Evolutionary conservation across 2,329 filamentous ascomycete genomes (phyloP), one percentile per base, ranked within the genome.

Genomic region (Exophiala xenobiotica): DNA sequence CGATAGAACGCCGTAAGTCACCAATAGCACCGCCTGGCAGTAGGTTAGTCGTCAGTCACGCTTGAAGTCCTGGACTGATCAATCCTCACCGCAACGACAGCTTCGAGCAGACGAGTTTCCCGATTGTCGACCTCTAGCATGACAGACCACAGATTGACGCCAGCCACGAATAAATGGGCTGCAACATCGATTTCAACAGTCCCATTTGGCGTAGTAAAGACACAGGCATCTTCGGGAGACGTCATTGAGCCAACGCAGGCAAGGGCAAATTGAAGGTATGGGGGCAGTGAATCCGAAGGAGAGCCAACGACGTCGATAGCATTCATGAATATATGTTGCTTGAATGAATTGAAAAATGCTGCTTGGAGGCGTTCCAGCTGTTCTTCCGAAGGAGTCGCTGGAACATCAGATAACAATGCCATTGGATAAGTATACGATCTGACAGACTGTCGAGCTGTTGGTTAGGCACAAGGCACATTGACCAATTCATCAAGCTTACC

Each of bases 351-450:
- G 16, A 46, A 50, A 22, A 50, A 50, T 7, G 20, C 33, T 8
- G 24, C 18, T 26, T 54, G 51, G 9, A 50, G 23, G 18, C 27
- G 46, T 12, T 22, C 46, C 6, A 54, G 16, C 24, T 46, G 31
- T 4, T 54, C 46, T 23, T 39, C 33, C 7, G 33, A 11, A 4
- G 42, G 46, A 11, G 38, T 26, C 6, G 26, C 22, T 22, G 51
- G 46, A 4, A 50, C 40, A 23, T 54, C 42, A n/a, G 46, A 49
- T 23, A 54, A 26, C 19, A 54, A 35, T 4, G 39, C 41, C 46
- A 54, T 46, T 11, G 51, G 51, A 46, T 54, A 54, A 6, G 51
- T 54, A 20, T 54, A 54, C 22, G 26, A 29, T 26, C 33, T 43
- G 41, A 37, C 41, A n/a, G 48, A 31, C 48, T 51, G 23, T 33